Conservation (phyloP, 495 filamentous ascomycete genomes). For the Hypoxylon lienhwacheense region DNA sequence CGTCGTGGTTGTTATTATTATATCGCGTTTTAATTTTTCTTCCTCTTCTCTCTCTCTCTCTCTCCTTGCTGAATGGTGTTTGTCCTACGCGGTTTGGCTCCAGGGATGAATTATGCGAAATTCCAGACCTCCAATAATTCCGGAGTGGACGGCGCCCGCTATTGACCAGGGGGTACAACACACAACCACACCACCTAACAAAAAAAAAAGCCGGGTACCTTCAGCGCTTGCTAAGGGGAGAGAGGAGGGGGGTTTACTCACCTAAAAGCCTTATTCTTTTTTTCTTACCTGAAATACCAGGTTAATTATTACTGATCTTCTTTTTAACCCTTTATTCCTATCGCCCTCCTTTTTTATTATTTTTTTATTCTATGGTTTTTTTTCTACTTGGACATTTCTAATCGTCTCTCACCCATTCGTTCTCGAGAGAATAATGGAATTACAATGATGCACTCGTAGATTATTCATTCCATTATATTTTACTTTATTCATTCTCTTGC, state of each 20-base stretch:
- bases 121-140: constrained; percentile 32
- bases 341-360: background rate
- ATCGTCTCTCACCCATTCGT: background rate
- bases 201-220: too few relatives aligned
- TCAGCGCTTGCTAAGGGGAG: too few relatives aligned
- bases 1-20: too few relatives aligned
- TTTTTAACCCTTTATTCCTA: background rate
- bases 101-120: constrained; percentile 31
- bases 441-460: too few relatives aligned
- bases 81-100: constrained; percentile 33
- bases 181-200: constrained; percentile 1
- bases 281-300: too few relatives aligned
- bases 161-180: constrained; percentile 9
- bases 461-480: background rate
- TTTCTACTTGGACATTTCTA: background rate
- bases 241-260: too few relatives aligned
- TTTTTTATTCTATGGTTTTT: background rate
- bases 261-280: too few relatives aligned
- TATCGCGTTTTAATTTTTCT: constrained; percentile 36
- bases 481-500: background rate
- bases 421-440: too few relatives aligned
- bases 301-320: background rate
- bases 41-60: too few relatives aligned
- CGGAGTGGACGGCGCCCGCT: constrained; percentile 26
- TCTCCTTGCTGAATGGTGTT: constrained; percentile 28